Percentiles rank a stretch among this genome's conserved stretches.
Evolutionary conservation across 139 green algal species (phyloP).

Genomic region (Medakamo hakoo): DNA sequence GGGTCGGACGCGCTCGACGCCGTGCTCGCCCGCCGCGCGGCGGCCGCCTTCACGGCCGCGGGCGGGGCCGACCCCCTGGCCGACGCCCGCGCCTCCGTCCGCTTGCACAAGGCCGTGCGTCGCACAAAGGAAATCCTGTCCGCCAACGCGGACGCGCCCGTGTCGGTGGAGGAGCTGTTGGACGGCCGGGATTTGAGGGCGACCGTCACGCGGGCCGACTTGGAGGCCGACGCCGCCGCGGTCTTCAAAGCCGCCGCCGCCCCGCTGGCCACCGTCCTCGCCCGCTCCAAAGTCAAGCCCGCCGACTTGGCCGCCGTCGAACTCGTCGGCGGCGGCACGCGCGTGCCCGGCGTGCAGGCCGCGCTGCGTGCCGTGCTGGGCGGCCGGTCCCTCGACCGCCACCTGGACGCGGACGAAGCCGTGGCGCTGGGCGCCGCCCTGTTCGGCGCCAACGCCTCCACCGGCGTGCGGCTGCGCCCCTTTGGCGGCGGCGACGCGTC

Average conservation of each 20-base stretch:
- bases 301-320: constrained; percentile 62
- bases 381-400: constrained; percentile 51
- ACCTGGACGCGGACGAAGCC: constrained; percentile 95
- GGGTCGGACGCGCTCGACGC: constrained; percentile 59
- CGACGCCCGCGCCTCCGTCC: constrained; percentile 63
- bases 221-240: constrained; percentile 53
- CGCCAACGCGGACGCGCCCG: constrained; percentile 77
- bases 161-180: constrained; percentile 79
- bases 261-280: constrained; percentile 51
- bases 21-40: constrained; percentile 72
- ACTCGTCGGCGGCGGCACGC: constrained; percentile 70
- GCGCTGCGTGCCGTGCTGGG: constrained; percentile 53
- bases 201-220: constrained; percentile 41
- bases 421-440: constrained; percentile 76
- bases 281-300: constrained; percentile 43
- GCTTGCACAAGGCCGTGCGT: constrained; percentile 66
- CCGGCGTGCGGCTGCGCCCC: constrained; percentile 87
- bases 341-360: constrained; percentile 63
- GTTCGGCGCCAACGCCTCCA: constrained; percentile 89
- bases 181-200: constrained; percentile 75
- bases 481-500: constrained; percentile 79
- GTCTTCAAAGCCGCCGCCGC: constrained; percentile 32
- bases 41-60: constrained; percentile 60
- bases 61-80: constrained; percentile 28
- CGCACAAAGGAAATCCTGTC: constrained; percentile 93